Percentiles rank a stretch among this genome's conserved stretches.
phyloP scores from a whole-genome alignment of 352 stramenopile genomes.

The Phytophthora niederhauseri region DNA sequence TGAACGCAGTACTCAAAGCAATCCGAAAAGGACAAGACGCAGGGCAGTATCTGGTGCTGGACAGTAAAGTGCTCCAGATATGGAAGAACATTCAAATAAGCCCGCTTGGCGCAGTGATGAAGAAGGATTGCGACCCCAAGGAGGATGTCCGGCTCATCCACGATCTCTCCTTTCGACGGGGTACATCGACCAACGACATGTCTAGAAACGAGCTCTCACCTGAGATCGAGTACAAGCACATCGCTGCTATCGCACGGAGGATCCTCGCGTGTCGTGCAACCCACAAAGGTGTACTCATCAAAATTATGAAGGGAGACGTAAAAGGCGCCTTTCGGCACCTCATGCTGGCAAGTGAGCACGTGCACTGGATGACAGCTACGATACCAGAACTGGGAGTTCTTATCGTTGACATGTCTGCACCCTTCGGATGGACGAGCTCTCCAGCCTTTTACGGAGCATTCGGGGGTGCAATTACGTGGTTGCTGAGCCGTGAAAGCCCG shows the following conservation, averaged over 20 bases:
- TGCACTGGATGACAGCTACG: background rate
- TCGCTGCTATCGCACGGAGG: too few species aligned
- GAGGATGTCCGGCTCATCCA: background rate
- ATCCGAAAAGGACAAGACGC: background rate
- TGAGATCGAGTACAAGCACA: background rate
- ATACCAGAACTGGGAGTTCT: background rate
- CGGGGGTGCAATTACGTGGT: background rate
- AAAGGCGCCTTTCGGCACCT: background rate
- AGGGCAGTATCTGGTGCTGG: background rate
- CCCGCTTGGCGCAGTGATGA: background rate
- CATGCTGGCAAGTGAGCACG: background rate
- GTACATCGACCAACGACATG: background rate
- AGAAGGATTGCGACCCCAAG: background rate
- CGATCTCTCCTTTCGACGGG: background rate
- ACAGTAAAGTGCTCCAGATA: background rate
- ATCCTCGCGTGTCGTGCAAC: too few species aligned
- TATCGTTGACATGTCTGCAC: background rate
- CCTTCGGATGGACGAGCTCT: background rate
- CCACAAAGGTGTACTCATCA: background rate
- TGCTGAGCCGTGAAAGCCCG: background rate
- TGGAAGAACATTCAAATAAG: background rate
- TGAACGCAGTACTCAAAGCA: background rate
- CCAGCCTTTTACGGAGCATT: background rate
- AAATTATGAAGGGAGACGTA: background rate
- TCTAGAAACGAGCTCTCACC: background rate